Conservation (phyloP, 352 stramenopile species). For the Phytopythium delawarense region DNA sequence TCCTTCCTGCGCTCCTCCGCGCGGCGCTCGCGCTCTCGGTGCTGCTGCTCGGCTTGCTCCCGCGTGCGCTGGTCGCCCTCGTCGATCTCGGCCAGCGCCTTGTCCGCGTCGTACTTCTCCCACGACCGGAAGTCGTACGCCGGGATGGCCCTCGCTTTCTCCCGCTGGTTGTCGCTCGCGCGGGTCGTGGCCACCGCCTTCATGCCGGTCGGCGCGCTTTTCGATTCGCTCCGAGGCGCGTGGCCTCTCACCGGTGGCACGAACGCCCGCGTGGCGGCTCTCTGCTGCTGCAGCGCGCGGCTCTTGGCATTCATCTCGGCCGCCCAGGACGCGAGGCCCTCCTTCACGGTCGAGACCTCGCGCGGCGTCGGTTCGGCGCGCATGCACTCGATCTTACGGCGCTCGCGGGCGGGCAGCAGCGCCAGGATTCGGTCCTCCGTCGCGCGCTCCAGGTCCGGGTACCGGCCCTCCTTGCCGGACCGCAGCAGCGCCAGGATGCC, state of each 20-base stretch:
- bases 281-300: conserved; percentile 34
- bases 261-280: conserved; percentile 12
- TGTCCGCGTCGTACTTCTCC: conserved; percentile 90
- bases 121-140: conserved; percentile 91
- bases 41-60: conserved; percentile 30
- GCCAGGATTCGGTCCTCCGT: conserved; percentile 78
- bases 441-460: conserved; percentile 80
- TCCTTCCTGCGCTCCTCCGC: conserved; percentile 44
- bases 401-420: conserved; percentile 76
- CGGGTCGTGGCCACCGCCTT: background rate
- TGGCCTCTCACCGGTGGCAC: conserved; percentile 61
- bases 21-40: conserved; percentile 32
- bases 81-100: conserved; percentile 73
- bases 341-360: conserved; percentile 55
- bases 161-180: conserved; percentile 9
- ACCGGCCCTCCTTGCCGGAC: conserved; percentile 88
- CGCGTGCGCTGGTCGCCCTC: conserved; percentile 33
- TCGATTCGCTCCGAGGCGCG: conserved; percentile 6
- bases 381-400: conserved; percentile 69
- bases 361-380: conserved; percentile 37
- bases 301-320: conserved; percentile 53
- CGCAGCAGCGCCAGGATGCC: conserved; percentile 81
- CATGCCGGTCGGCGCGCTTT: background rate
- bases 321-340: conserved; percentile 67
- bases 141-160: conserved; percentile 43